A percentile compares a stretch with the other conserved stretches of the same genome.
Evolutionary conservation across 2,329 filamentous ascomycete species (phyloP).

Genomic region (Knoxdaviesia proteae): DNA sequence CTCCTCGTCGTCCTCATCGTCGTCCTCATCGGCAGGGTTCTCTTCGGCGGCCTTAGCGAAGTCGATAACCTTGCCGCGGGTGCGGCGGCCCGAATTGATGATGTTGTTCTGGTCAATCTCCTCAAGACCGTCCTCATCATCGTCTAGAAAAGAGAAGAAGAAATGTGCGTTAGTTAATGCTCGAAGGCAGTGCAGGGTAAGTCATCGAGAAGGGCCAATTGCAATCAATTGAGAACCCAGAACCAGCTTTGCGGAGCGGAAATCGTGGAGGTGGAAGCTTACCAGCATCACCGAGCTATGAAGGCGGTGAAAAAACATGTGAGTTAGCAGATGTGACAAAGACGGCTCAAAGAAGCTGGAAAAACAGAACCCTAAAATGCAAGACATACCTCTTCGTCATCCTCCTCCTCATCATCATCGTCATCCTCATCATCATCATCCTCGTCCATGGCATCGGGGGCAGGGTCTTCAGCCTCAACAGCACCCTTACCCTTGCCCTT

Average conservation of each 20-base stretch:
- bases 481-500: slow-evolving; percentile 84
- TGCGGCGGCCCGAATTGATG: slow-evolving; percentile 57
- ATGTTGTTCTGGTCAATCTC: slow-evolving; percentile 87
- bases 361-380: not conserved
- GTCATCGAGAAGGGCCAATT: too few species aligned
- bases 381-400: slow-evolving; percentile 29
- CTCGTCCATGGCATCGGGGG: slow-evolving; percentile 52
- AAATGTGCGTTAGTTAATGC: not conserved
- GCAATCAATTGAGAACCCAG: too few species aligned
- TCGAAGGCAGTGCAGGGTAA: too few species aligned
- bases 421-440: slow-evolving; percentile 49
- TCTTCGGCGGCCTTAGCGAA: slow-evolving; percentile 78
- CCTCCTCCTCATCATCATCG: slow-evolving; percentile 46
- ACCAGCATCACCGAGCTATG: slow-evolving; percentile 10
- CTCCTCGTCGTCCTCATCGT: slow-evolving; percentile 59
- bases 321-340: slow-evolving; percentile 1
- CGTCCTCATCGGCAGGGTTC: slow-evolving; percentile 52
- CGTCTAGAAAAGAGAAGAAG: slow-evolving; percentile 1
- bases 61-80: slow-evolving; percentile 80
- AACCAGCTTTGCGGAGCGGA: too few species aligned
- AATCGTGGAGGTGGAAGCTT: too few species aligned
- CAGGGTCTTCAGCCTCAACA: slow-evolving; percentile 21
- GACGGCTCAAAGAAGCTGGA: slow-evolving; percentile 2
- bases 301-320: not conserved
- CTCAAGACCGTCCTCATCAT: slow-evolving; percentile 59